These are phyloP conservation scores for Alternaria atra DNA, from an alignment of 2,329 filamentous ascomycete species.

Conservation along the genomic window DNA sequence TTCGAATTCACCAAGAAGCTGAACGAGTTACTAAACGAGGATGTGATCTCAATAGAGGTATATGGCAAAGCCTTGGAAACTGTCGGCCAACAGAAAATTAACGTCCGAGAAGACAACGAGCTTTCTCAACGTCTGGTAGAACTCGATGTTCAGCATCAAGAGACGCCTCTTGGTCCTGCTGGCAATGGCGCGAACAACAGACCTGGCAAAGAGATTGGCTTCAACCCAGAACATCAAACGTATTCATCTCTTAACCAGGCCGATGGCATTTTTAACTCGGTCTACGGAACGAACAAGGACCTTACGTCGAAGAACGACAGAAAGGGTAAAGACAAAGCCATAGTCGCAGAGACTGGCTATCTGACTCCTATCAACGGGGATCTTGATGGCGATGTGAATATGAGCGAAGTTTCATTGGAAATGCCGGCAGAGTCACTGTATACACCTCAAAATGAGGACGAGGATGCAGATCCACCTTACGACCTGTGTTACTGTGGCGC, in stretches of 20 bases:
- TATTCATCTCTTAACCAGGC: not conserved
- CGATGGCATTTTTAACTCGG: not conserved
- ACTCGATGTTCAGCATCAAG: not conserved
- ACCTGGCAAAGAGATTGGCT: not conserved
- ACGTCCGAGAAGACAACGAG: not conserved
- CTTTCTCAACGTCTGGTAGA: conserved; percentile 11
- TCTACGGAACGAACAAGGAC: not conserved
- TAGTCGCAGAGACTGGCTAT: conserved; percentile 12
- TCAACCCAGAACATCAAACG: not conserved
- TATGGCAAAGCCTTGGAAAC: conserved; percentile 26
- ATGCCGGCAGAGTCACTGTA: not conserved
- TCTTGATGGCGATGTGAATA: conserved; percentile 26
- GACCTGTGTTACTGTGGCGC: conserved; percentile 31
- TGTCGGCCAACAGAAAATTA: conserved; percentile 7
- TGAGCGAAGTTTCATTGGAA: conserved; percentile 12
- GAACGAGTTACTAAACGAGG: conserved; percentile 39
- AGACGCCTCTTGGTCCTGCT: not conserved
- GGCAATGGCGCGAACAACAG: not conserved
- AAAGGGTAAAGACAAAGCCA: conserved; percentile 21
- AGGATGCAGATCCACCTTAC: conserved; percentile 15
- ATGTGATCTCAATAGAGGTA: conserved; percentile 37
- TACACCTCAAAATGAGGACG: not conserved
- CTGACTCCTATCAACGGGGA: conserved; percentile 25
- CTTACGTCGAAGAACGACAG: not conserved
- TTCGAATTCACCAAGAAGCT: conserved; percentile 45